phyloP scores from a whole-genome alignment of 257 asterid species.

The Solanum pinnatisectum region DNA sequence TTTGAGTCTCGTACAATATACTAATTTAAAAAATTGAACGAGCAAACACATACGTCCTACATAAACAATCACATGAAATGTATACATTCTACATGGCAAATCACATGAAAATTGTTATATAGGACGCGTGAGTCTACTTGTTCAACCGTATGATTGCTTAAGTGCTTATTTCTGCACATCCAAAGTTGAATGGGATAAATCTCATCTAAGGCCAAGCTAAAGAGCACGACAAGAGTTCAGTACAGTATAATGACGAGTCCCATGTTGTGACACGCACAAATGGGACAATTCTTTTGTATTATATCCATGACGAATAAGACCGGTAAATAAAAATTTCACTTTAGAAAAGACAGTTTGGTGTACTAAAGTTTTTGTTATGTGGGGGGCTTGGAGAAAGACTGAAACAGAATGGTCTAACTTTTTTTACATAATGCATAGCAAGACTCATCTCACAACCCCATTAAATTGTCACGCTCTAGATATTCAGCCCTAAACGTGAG shows the following conservation, averaged over 20 bases:
- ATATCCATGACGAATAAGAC: neutral
- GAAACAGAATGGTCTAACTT: neutral
- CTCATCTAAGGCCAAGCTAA: neutral
- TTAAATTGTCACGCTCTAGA: neutral
- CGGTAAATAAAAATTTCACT: neutral
- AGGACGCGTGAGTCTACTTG: neutral
- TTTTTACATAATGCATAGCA: neutral
- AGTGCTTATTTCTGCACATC: rapidly evolving
- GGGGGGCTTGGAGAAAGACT: rapidly evolving
- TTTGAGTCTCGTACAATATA: neutral
- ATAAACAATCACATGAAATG: neutral
- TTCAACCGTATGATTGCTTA: no score
- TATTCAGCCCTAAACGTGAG: neutral
- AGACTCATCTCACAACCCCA: neutral
- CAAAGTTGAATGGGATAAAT: no score
- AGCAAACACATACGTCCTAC: no score
- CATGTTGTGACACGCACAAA: neutral
- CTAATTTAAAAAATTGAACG: no score
- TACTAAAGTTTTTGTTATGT: neutral
- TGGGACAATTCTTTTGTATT: neutral
- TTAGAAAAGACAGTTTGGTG: neutral
- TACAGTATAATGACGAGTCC: neutral
- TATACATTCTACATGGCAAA: neutral
- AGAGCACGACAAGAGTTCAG: neutral
- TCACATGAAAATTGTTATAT: neutral